Evolutionary conservation across 108 stramenopile genomes (phyloP).

Genomic region (Schizochytrium sp.): DNA sequence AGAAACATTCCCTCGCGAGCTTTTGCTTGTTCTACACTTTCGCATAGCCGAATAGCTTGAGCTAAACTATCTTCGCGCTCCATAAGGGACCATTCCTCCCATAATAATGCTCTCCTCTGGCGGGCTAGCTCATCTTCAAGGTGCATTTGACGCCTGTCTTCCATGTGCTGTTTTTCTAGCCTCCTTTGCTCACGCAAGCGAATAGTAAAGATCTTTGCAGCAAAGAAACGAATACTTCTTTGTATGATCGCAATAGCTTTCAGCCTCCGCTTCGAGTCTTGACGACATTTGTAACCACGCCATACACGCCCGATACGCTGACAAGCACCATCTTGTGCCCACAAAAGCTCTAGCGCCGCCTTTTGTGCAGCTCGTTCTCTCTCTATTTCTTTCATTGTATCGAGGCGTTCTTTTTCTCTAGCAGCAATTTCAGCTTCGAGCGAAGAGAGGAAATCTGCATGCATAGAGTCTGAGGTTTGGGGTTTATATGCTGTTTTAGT

Average conservation of each 20-base stretch:
- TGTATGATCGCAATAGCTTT: not conserved
- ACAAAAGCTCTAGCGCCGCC: too few species aligned
- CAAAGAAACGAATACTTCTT: too few species aligned
- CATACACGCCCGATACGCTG: too few species aligned
- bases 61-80: conserved; percentile 34
- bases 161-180: not conserved
- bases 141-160: not conserved
- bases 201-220: not conserved
- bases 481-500: too few species aligned
- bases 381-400: too few species aligned
- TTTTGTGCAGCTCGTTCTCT: too few species aligned
- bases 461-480: too few species aligned
- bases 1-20: not conserved
- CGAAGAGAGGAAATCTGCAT: too few species aligned
- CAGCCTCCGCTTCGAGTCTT: not conserved
- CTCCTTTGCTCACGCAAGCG: not conserved
- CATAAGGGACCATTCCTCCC: not conserved
- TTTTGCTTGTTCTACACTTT: not conserved
- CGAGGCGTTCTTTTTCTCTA: too few species aligned
- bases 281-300: too few species aligned
- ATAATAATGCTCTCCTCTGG: not conserved
- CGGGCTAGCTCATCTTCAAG: not conserved
- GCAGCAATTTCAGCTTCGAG: too few species aligned
- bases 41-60: not conserved
- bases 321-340: too few species aligned